These are phyloP conservation scores for Ustilago nuda DNA, from an alignment of 1,284 basidiomycete species.

Conservation along the genomic window DNA sequence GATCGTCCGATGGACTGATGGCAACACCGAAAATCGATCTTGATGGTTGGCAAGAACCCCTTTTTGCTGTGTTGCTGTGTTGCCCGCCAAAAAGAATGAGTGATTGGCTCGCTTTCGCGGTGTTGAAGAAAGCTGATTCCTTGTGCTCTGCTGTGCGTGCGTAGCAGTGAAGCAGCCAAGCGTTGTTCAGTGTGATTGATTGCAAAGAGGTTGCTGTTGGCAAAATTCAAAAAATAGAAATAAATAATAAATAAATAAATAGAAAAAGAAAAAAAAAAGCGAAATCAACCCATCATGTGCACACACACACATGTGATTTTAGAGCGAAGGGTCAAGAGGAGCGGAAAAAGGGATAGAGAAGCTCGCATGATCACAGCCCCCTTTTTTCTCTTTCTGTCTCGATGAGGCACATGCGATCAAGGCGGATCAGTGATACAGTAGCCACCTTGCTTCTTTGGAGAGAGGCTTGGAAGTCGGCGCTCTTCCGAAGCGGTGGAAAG, in stretches of 20 bases:
- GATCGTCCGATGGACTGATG: conserved; percentile 2
- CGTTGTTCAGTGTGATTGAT: conserved; percentile 1
- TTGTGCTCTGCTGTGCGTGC: neutral
- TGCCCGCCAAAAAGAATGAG: neutral
- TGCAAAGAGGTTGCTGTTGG: neutral
- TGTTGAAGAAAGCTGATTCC: neutral
- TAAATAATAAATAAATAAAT: too few species aligned
- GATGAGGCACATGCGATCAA: too few species aligned
- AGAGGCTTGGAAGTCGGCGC: too few species aligned
- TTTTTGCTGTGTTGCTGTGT: neutral
- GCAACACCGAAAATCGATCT: neutral
- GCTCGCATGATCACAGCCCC: too few species aligned
- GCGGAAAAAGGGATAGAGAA: too few species aligned
- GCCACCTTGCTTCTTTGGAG: too few species aligned
- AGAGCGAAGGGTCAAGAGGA: neutral
- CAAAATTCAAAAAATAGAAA: neutral
- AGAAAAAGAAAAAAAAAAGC: neutral
- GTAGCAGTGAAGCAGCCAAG: conserved; percentile 13
- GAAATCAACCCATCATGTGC: neutral
- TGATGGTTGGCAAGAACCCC: neutral
- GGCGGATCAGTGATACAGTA: too few species aligned
- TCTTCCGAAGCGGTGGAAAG: too few species aligned
- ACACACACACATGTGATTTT: neutral
- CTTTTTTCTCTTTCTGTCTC: too few species aligned
- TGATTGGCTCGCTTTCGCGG: neutral